Evolutionary conservation across 257 asterid species (phyloP).

Genomic region (Solanum pinnatisectum): DNA sequence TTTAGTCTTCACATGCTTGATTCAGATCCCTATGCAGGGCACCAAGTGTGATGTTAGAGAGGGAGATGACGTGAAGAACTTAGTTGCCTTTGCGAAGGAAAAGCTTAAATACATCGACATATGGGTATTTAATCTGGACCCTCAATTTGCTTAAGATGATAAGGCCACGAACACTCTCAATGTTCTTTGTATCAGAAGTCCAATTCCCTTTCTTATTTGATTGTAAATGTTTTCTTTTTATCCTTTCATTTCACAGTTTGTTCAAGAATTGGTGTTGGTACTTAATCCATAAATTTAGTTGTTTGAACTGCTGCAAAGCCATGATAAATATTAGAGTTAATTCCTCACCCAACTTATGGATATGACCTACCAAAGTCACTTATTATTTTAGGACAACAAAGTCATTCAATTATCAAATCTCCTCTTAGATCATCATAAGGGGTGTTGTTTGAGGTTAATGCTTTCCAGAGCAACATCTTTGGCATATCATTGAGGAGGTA

Average conservation of each 20-base stretch:
- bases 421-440: background rate
- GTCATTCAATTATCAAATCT: background rate
- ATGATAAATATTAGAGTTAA: background rate
- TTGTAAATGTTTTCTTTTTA: background rate
- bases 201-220: background rate
- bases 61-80: slow-evolving; percentile 58
- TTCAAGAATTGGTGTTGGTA: background rate
- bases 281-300: background rate
- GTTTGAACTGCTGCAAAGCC: background rate
- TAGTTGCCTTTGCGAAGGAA: slow-evolving; percentile 71
- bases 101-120: slow-evolving; percentile 66
- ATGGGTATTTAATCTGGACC: slow-evolving; percentile 47
- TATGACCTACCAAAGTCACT: background rate
- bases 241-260: background rate
- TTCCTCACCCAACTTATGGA: background rate
- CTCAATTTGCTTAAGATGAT: slow-evolving; percentile 2
- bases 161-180: background rate
- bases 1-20: background rate
- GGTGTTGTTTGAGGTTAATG: background rate
- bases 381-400: background rate
- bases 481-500: background rate
- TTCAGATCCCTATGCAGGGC: slow-evolving; percentile 51
- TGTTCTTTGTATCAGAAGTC: background rate
- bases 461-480: background rate
- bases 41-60: slow-evolving; percentile 79